A percentile compares a stretch with the other conserved stretches of the same genome.
phyloP scores from a whole-genome alignment of 768 basidiomycete genomes.

The Podaxis rugospora region DNA sequence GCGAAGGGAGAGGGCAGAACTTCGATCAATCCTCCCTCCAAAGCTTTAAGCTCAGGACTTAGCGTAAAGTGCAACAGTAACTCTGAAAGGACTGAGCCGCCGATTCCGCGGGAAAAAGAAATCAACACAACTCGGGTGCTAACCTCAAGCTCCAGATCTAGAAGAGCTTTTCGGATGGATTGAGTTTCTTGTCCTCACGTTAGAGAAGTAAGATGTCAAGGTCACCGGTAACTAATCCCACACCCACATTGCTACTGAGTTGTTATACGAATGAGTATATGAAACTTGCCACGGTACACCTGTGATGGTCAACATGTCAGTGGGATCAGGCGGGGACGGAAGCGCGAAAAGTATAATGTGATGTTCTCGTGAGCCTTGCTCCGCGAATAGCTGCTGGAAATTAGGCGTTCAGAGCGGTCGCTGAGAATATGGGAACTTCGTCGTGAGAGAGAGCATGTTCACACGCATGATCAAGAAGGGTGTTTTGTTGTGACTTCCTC shows the following conservation, averaged over 20 bases:
- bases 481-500: neutral
- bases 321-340: neutral
- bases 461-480: neutral
- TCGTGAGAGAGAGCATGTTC: neutral
- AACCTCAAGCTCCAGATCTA: neutral
- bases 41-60: neutral
- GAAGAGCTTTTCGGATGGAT: neutral
- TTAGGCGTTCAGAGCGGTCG: neutral
- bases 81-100: neutral
- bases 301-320: neutral
- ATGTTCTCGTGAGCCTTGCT: neutral
- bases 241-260: too few relatives aligned
- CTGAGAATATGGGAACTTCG: neutral
- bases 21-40: neutral
- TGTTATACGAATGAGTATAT: too few relatives aligned
- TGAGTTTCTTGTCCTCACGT: neutral
- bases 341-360: neutral
- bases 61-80: neutral
- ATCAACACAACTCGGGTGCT: neutral
- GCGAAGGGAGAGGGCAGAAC: neutral
- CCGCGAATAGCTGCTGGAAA: neutral
- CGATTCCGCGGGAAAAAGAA: neutral
- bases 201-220: neutral
- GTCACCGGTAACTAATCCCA: neutral
- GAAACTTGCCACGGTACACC: neutral